A percentile compares a stretch with the other conserved stretches of the same genome.
These are phyloP conservation scores for Boletus rubescentipes DNA, from an alignment of 768 basidiomycete species.

Conservation along the genomic window DNA sequence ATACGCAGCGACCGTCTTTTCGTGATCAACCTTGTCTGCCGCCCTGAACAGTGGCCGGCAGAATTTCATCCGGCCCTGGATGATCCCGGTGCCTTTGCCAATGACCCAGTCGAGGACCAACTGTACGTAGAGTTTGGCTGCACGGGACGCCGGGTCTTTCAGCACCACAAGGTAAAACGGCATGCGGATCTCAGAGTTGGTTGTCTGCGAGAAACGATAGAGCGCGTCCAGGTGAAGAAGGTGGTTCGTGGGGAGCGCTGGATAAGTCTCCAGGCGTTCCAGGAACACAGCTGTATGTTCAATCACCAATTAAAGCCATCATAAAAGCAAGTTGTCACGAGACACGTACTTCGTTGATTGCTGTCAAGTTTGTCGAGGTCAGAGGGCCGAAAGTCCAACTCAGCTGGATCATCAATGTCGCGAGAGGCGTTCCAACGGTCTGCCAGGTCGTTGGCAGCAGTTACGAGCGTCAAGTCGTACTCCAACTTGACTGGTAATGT, in stretches of 20 bases:
- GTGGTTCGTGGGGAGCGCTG: constrained; percentile 43
- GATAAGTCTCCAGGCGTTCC: constrained; percentile 45
- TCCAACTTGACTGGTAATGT: constrained; percentile 47
- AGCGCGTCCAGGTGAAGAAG: constrained; percentile 42
- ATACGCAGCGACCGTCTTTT: constrained; percentile 38
- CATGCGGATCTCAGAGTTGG: constrained; percentile 53
- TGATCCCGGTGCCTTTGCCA: constrained; percentile 39
- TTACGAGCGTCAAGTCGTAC: constrained; percentile 55
- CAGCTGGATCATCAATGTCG: constrained; percentile 28
- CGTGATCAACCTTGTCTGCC: constrained; percentile 35
- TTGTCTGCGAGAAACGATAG: constrained; percentile 42
- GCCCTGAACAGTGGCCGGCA: constrained; percentile 49
- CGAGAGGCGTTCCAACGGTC: constrained; percentile 52
- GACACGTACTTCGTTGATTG: constrained; percentile 46
- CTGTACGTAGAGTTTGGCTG: constrained; percentile 33
- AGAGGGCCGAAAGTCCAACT: constrained; percentile 40
- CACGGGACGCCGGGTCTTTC: constrained; percentile 33
- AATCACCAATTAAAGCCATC: no score
- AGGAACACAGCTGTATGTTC: constrained; percentile 50
- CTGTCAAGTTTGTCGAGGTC: constrained; percentile 50
- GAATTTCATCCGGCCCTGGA: constrained; percentile 58
- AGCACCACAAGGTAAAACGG: constrained; percentile 53
- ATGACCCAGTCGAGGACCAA: constrained; percentile 47
- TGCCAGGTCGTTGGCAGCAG: constrained; percentile 52
- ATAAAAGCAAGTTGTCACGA: not conserved